Conservation (phyloP, 2,329 filamentous ascomycete genomes). For the Triangularia verruculosa region DNA sequence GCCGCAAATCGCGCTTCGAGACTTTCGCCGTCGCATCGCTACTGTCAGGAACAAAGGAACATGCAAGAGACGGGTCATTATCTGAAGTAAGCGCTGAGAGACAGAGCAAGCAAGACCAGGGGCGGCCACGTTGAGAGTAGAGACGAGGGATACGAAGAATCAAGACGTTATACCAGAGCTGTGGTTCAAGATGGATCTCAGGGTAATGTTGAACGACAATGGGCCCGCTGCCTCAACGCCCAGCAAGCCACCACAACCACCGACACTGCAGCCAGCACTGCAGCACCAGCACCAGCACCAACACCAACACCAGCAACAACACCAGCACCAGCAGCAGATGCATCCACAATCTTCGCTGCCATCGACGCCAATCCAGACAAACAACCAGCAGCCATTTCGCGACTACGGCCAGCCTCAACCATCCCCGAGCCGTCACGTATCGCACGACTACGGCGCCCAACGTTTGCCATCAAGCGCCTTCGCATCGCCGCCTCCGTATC, state of each 20-base stretch:
- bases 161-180: background rate
- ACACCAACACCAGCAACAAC: background rate
- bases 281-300: constrained; percentile 33
- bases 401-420: constrained; percentile 50
- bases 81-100: background rate
- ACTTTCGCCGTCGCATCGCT: background rate
- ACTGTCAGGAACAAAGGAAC: background rate
- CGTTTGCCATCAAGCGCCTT: constrained; percentile 35
- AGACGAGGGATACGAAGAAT: background rate
- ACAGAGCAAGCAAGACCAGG: background rate
- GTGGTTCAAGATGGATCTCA: constrained; percentile 46
- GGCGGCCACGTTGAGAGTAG: background rate
- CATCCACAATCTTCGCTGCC: constrained; percentile 26
- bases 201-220: constrained; percentile 54
- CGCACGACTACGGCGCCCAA: constrained; percentile 44
- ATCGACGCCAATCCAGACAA: constrained; percentile 26
- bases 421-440: constrained; percentile 46
- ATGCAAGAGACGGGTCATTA: background rate
- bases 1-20: background rate
- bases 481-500: constrained; percentile 36
- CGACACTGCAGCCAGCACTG: constrained; percentile 14
- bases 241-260: constrained; percentile 29
- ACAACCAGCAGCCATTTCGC: constrained; percentile 44
- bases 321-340: constrained; percentile 26
- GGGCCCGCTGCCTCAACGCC: constrained; percentile 30